Evolutionary conservation across 805 yeast species (phyloP).

Genomic region (Candida oleophila): DNA sequence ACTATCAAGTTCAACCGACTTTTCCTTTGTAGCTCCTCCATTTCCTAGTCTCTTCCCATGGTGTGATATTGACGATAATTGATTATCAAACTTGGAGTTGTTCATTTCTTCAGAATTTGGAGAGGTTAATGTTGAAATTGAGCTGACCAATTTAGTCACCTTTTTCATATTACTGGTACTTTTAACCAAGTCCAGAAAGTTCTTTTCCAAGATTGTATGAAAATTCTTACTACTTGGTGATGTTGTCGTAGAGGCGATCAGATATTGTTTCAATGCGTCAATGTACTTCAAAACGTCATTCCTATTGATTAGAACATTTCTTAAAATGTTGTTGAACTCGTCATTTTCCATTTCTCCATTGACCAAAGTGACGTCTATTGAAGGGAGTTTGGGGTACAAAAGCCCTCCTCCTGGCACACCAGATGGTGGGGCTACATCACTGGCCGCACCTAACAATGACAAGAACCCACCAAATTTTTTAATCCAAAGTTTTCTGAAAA

Average conservation of each 20-base stretch:
- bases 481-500: conserved; percentile 60
- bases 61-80: conserved; percentile 2
- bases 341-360: conserved; percentile 14
- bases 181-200: conserved; percentile 44
- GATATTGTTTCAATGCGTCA: conserved; percentile 24
- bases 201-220: conserved; percentile 39
- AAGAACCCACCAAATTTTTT: conserved; percentile 53
- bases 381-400: conserved; percentile 18
- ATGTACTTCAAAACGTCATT: conserved; percentile 32
- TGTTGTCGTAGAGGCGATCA: conserved; percentile 15
- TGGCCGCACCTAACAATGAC: conserved; percentile 14
- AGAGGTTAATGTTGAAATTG: conserved; percentile 29
- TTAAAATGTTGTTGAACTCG: conserved; percentile 30
- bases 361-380: conserved; percentile 37
- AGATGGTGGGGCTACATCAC: conserved; percentile 17
- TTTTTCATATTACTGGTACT: conserved; percentile 37
- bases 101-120: conserved; percentile 16
- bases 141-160: conserved; percentile 29
- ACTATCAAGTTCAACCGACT: conserved; percentile 21
- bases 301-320: conserved; percentile 32
- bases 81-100: conserved; percentile 2
- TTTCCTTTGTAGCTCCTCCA: conserved; percentile 11
- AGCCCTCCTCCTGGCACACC: conserved; percentile 1
- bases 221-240: conserved; percentile 23
- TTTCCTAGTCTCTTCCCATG: conserved; percentile 8